These are phyloP conservation scores for Wickerhamiella dianesei DNA, from an alignment of 805 yeast genomes.

Conservation along the genomic window DNA sequence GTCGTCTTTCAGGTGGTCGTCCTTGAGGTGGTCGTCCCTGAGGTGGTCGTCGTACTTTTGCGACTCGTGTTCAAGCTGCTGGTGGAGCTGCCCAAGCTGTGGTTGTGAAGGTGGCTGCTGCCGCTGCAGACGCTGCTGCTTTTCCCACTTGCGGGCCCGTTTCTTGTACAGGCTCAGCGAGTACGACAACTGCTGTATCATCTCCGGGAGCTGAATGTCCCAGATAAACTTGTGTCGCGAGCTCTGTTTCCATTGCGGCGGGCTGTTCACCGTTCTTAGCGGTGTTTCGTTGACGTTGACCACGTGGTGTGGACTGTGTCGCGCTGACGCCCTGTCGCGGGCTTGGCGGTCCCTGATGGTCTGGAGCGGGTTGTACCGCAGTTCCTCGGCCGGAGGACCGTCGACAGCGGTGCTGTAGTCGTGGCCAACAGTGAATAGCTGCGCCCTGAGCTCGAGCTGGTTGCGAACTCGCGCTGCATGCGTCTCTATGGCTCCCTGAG, in stretches of 20 bases:
- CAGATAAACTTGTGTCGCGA: slow-evolving; percentile 10
- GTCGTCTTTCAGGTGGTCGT: neutral
- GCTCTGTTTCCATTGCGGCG: neutral
- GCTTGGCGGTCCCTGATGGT: slow-evolving; percentile 54
- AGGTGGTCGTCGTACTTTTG: neutral
- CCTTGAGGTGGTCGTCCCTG: neutral
- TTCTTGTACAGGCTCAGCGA: slow-evolving; percentile 2
- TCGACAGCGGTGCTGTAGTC: slow-evolving; percentile 1
- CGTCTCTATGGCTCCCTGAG: slow-evolving; percentile 9
- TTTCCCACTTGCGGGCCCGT: neutral
- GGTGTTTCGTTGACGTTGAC: neutral
- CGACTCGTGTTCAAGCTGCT: neutral
- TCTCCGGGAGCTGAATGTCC: slow-evolving; percentile 19
- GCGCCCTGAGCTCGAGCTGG: slow-evolving; percentile 22
- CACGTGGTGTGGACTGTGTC: neutral
- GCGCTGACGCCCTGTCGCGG: slow-evolving; percentile 3
- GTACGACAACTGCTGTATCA: slow-evolving; percentile 19
- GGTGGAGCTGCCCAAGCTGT: neutral
- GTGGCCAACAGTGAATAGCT: slow-evolving; percentile 16
- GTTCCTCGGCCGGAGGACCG: neutral
- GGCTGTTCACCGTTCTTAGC: neutral
- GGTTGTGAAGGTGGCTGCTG: neutral
- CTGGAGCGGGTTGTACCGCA: slow-evolving; percentile 61
- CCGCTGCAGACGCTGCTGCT: neutral
- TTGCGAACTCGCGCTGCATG: slow-evolving; percentile 21